Conservation (phyloP, 148 eudicot genomes). For the Euryodendron excelsum region DNA sequence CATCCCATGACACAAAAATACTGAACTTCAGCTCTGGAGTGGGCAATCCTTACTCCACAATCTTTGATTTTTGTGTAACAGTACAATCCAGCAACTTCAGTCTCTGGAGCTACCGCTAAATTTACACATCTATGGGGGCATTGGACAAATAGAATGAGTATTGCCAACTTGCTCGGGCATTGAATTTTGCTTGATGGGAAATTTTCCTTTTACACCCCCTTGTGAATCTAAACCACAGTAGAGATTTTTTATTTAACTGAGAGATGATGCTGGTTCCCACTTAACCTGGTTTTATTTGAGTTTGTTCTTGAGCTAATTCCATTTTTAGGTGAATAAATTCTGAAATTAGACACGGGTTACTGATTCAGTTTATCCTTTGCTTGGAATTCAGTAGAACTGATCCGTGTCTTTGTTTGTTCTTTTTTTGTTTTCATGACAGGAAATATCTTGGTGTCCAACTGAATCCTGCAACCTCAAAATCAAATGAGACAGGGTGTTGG, state of each 20-base stretch:
- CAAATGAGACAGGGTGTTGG: neutral
- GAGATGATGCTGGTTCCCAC: neutral
- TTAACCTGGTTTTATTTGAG: neutral
- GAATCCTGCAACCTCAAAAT: neutral
- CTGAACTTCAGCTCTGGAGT: neutral
- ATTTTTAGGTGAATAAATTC: neutral
- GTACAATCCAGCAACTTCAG: neutral
- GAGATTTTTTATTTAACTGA: neutral
- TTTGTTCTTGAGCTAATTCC: neutral
- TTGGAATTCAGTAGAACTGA: neutral
- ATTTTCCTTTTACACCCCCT: no score
- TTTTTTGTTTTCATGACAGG: slow-evolving; percentile 5
- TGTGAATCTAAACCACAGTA: no score
- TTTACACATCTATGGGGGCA: neutral
- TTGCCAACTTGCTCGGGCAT: neutral
- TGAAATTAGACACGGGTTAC: neutral
- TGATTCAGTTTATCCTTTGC: neutral
- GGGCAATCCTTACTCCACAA: neutral
- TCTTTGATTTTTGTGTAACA: neutral
- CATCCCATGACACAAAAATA: neutral
- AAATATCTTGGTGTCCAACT: neutral
- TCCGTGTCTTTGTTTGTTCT: no score
- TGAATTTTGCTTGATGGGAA: no score
- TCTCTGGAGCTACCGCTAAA: no score
- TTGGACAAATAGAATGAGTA: neutral